Evolutionary conservation across 129 eudicot genomes (phyloP).

Genomic region (Arctium lappa): DNA sequence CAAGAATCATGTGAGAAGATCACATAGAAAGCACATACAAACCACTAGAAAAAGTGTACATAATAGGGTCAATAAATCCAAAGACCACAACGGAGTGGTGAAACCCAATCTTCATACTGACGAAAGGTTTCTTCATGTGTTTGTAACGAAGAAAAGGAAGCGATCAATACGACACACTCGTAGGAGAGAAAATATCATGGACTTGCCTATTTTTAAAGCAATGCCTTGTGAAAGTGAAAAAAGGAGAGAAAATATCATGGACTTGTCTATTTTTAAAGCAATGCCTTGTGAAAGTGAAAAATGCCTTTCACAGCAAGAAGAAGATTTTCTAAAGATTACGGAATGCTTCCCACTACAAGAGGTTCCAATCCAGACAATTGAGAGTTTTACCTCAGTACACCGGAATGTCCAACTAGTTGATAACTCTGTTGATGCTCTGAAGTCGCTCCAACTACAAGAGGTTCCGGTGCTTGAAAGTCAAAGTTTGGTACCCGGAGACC

Average conservation of each 20-base stretch:
- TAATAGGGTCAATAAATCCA: constrained; percentile 12
- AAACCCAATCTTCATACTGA: not conserved
- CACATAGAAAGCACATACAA: not conserved
- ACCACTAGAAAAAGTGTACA: not conserved
- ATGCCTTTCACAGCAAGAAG: not conserved
- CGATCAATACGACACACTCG: constrained; percentile 18
- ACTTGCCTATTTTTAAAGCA: not conserved
- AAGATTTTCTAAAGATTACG: constrained; percentile 11
- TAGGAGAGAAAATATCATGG: not conserved
- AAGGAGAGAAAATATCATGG: constrained; percentile 14
- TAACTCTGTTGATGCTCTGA: not conserved
- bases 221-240: not conserved
- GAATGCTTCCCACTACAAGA: constrained; percentile 8
- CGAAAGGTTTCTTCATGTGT: not conserved
- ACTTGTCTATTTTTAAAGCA: not conserved
- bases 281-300: not conserved
- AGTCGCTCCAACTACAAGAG: constrained; percentile 11
- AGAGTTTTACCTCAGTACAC: constrained; percentile 11
- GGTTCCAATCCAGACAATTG: constrained; percentile 11
- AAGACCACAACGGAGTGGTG: constrained; percentile 5
- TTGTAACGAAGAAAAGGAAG: constrained; percentile 22
- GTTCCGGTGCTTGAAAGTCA: constrained; percentile 5
- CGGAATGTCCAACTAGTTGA: not conserved
- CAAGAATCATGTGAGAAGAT: constrained; percentile 2
- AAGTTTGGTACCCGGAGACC: constrained; percentile 16